Evolutionary conservation across 2,329 filamentous ascomycete genomes (phyloP), one percentile per base, ranked within the genome.

Genomic region (Phyllosticta citrichinensis): DNA sequence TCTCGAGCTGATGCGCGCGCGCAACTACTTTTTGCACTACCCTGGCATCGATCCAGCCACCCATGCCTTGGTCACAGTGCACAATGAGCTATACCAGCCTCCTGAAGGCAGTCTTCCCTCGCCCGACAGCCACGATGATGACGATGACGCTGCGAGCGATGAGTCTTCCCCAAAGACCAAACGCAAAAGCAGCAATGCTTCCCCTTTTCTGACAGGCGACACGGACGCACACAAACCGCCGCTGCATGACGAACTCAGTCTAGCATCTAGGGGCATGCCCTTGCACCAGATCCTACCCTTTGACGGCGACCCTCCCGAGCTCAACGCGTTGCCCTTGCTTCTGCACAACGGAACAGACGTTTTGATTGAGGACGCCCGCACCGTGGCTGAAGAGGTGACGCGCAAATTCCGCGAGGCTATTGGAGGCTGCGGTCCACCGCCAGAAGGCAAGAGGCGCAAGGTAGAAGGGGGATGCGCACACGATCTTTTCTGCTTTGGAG

Each of bases 21-120:
- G 89, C 27, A 89, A 88, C 12, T 96, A 95, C 74, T 85, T 83
- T 66, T 85, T 89, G 58, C 74, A 96, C 0, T 96, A 96, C 68
- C 93, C 93, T 0, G 83, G 85, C 47, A 24, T 57, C 50, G 57
- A 55, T 40, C 40, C 40, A 6, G 78, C 70, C 5, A 66, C 66
- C 70, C 50, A 77, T 67, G 77, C 83, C 4, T 75, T 96, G 12
- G 84, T 85, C n/a, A 88, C 85, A 0, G 77, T 93, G 0, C 92
- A 97, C 71, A 84, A 81, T 63, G 92, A 97, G 65, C 75, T 95
- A 5, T 85, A 84, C 62, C 81, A 83, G 50, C 70, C 80, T 1
- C 91, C 91, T 0, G 91, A 96, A 71, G 92, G 85, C 67, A 54
- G 84, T 75, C 62, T 54, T 64, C 14, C 53, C 12, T 14, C 33